Conservation (phyloP, 1,284 basidiomycete species). For the Coriolopsis trogii region DNA sequence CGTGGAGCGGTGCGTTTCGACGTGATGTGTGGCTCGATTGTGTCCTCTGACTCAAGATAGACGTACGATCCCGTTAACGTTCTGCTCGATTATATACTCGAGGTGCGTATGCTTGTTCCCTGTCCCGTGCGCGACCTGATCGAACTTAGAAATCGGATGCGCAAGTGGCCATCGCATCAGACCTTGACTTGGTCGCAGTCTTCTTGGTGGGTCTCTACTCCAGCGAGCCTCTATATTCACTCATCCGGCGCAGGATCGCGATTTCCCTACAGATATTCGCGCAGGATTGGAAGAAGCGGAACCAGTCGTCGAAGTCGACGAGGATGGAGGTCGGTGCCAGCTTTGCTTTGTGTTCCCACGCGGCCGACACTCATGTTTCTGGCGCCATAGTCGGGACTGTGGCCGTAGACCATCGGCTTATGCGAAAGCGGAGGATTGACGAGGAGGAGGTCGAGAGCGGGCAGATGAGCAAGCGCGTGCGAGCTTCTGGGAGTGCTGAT, state of each 20-base stretch:
- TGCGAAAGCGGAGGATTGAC: not conserved
- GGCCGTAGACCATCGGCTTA: not conserved
- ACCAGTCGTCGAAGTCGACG: constrained; percentile 4
- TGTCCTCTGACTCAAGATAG: not conserved
- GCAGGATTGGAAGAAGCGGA: not conserved
- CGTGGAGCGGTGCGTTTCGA: not conserved
- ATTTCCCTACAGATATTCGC: constrained; percentile 2
- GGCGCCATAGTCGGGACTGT: constrained; percentile 8
- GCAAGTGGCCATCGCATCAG: constrained; percentile 14
- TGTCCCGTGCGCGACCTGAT: not conserved
- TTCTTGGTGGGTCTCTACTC: constrained; percentile 10
- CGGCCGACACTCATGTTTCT: too few species aligned
- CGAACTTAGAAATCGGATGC: not conserved
- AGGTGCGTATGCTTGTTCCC: not conserved
- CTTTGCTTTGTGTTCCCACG: too few species aligned
- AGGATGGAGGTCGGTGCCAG: not conserved
- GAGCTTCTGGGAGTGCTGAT: too few species aligned
- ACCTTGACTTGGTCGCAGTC: constrained; percentile 2
- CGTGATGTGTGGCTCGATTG: not conserved
- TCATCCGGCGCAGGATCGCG: not conserved
- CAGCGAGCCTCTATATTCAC: not conserved
- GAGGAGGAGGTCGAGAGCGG: not conserved
- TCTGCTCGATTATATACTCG: constrained; percentile 10
- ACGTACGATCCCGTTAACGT: constrained; percentile 6
- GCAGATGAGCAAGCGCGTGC: not conserved